Evolutionary conservation across 352 stramenopile genomes (phyloP).

Genomic region (Globisporangium splendens): DNA sequence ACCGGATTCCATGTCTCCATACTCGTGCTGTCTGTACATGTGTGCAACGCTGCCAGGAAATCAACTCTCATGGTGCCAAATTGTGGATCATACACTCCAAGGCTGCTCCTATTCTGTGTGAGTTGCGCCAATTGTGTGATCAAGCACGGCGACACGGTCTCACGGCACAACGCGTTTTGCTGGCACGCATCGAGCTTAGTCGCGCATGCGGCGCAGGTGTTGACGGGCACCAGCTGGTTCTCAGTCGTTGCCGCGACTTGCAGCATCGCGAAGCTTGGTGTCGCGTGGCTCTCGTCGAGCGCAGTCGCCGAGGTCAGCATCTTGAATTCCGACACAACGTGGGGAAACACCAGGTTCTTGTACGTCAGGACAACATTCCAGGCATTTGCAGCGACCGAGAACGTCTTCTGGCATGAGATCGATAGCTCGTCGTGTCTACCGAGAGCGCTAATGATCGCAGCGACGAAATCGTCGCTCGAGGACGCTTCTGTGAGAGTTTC

Average conservation of each 20-base stretch:
- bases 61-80: conserved; percentile 2
- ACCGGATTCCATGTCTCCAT: conserved; percentile 7
- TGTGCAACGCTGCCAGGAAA: neutral
- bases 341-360: conserved; percentile 12
- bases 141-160: conserved; percentile 5
- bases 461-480: neutral
- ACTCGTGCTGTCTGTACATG: neutral
- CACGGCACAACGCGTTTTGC: conserved; percentile 6
- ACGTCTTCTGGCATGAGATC: conserved; percentile 5
- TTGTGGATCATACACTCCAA: neutral
- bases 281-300: conserved; percentile 2
- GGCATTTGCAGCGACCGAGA: neutral
- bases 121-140: neutral
- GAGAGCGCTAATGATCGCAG: neutral
- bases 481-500: neutral
- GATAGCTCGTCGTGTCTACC: neutral
- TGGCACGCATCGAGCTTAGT: conserved; percentile 6
- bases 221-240: neutral
- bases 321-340: conserved; percentile 9
- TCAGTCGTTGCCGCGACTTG: conserved; percentile 7
- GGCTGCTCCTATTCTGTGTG: neutral
- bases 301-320: neutral
- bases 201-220: conserved; percentile 2
- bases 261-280: neutral
- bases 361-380: conserved; percentile 9